A percentile compares a stretch with the other conserved stretches of the same genome.
These are phyloP conservation scores for Thalassiosira pacifica DNA, from an alignment of 352 stramenopile species.

Conservation along the genomic window DNA sequence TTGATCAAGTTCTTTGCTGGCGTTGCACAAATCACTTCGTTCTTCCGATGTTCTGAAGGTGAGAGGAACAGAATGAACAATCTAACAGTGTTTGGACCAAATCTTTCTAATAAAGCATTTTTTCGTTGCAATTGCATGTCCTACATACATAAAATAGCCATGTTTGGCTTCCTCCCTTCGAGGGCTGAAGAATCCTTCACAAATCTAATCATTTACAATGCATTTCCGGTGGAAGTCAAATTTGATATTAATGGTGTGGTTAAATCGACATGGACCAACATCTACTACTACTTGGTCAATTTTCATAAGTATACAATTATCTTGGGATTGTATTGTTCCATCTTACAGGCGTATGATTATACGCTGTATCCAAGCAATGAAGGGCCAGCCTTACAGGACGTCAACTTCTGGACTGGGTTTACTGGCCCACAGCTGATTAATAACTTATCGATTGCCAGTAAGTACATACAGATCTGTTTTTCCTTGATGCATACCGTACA, in stretches of 20 bases:
- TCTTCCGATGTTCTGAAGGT: constrained; percentile 69
- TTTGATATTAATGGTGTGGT: constrained; percentile 51
- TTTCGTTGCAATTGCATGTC: not conserved
- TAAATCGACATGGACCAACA: constrained; percentile 40
- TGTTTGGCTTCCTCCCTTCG: constrained; percentile 77
- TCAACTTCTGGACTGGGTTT: constrained; percentile 42
- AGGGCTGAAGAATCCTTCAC: constrained; percentile 65
- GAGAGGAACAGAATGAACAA: constrained; percentile 34
- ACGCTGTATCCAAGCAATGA: constrained; percentile 41
- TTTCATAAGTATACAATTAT: constrained; percentile 33
- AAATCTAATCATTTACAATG: constrained; percentile 75
- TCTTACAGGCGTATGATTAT: constrained; percentile 51
- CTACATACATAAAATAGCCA: constrained; percentile 50
- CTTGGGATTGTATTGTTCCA: constrained; percentile 41
- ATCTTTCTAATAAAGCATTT: constrained; percentile 9
- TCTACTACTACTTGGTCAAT: constrained; percentile 30
- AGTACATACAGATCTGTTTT: constrained; percentile 22
- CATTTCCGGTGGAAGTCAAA: constrained; percentile 62
- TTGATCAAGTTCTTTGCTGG: constrained; percentile 72
- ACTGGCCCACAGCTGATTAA: constrained; percentile 51
- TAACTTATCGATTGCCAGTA: constrained; percentile 54
- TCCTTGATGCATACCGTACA: not conserved
- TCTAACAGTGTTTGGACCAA: not conserved
- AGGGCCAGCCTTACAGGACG: constrained; percentile 37
- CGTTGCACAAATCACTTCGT: constrained; percentile 41